Conservation (phyloP, 2,329 filamentous ascomycete genomes). For the Chaetomium olivaceum region DNA sequence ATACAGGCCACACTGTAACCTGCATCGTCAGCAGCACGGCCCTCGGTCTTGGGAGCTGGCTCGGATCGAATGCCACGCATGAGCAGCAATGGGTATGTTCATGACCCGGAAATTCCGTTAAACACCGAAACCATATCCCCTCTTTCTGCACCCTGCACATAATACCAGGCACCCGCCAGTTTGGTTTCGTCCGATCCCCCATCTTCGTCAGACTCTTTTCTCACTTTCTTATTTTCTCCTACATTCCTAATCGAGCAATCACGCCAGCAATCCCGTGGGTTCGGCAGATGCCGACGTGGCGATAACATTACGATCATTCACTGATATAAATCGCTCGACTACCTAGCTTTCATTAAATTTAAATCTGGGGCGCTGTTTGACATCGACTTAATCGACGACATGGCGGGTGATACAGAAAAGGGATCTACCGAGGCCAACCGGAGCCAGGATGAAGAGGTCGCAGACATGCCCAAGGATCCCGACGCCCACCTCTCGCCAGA, state of each 20-base stretch:
- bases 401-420: conserved; percentile 29
- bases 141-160: background rate
- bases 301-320: background rate
- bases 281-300: background rate
- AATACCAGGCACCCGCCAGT: background rate
- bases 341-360: conserved; percentile 6
- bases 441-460: conserved; percentile 28
- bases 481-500: conserved; percentile 37
- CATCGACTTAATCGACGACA: conserved; percentile 25
- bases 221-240: background rate
- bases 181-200: background rate
- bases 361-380: conserved; percentile 19
- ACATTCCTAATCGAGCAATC: background rate
- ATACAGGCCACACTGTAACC: background rate
- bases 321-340: background rate
- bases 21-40: background rate
- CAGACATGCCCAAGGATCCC: conserved; percentile 37
- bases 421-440: conserved; percentile 25
- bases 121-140: background rate
- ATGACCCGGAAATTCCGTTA: background rate
- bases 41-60: background rate
- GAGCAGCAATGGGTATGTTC: conserved; percentile 24
- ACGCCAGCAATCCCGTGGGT: background rate
- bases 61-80: background rate
- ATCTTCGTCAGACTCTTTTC: background rate